Evolutionary conservation across 2,329 filamentous ascomycete genomes (phyloP).

Genomic region (Orbilia quercus): DNA sequence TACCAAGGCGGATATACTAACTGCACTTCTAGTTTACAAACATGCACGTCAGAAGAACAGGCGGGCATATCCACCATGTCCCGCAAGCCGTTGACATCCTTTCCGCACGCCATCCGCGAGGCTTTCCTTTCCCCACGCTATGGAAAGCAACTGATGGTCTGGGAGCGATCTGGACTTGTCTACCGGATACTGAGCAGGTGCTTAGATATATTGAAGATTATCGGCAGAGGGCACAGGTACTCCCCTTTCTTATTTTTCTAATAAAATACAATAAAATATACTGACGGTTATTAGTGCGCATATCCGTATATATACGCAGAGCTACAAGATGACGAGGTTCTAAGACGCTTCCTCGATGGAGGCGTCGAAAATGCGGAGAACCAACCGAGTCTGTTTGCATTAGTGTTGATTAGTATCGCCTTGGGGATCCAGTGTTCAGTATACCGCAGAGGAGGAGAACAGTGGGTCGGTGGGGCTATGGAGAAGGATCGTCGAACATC

Average conservation of each 20-base stretch:
- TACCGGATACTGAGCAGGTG: conserved; percentile 39
- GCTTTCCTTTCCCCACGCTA: conserved; percentile 45
- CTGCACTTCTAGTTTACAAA: conserved; percentile 41
- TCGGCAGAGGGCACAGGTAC: conserved; percentile 42
- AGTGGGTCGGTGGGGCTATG: conserved; percentile 50
- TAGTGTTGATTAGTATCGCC: conserved; percentile 49
- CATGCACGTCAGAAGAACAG: conserved; percentile 42
- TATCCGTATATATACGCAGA: conserved; percentile 54
- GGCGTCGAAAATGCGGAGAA: conserved; percentile 41
- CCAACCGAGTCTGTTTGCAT: conserved; percentile 48
- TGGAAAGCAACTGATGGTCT: conserved; percentile 51
- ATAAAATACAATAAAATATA: not conserved
- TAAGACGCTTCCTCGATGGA: conserved; percentile 44
- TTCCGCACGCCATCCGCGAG: conserved; percentile 40
- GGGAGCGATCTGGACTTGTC: conserved; percentile 33
- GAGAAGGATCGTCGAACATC: conserved; percentile 45
- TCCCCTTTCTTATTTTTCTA: not conserved
- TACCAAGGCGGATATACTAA: not conserved
- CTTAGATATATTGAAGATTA: conserved; percentile 31
- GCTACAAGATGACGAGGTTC: conserved; percentile 42
- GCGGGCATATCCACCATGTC: conserved; percentile 27
- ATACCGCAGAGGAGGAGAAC: conserved; percentile 32
- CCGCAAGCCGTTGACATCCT: conserved; percentile 48
- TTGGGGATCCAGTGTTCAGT: conserved; percentile 53
- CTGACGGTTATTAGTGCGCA: conserved; percentile 28